A percentile compares a stretch with the other conserved stretches of the same genome.
These are phyloP conservation scores for Poa pratensis DNA, from an alignment of 176 grass and related monocot species.

Conservation along the genomic window DNA sequence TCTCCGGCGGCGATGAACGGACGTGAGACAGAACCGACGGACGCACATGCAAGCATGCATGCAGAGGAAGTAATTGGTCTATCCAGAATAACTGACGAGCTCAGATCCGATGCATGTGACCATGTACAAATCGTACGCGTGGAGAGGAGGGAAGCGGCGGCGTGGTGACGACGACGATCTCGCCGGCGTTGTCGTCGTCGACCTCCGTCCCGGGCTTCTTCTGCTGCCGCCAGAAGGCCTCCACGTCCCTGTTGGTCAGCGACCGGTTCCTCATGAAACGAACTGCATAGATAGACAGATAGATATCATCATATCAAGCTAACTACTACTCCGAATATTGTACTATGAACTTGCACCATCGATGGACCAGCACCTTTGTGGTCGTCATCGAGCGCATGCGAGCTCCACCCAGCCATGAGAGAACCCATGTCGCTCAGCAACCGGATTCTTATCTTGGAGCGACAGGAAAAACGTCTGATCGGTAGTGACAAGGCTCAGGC, in stretches of 20 bases:
- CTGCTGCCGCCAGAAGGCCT: conserved; percentile 62
- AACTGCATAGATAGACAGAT: conserved; percentile 35
- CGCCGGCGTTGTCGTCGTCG: neutral
- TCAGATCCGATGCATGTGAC: neutral
- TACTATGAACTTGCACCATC: neutral
- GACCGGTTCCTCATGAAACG: conserved; percentile 62
- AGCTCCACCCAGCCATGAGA: conserved; percentile 90
- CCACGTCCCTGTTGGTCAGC: conserved; percentile 82
- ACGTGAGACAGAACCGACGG: neutral
- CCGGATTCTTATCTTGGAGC: neutral
- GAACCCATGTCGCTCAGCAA: conserved; percentile 62
- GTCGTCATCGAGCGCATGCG: conserved; percentile 45
- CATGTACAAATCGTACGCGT: neutral
- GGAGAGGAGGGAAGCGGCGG: conserved; percentile 11
- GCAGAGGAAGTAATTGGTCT: too few species aligned
- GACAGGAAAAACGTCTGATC: neutral
- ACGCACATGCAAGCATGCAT: neutral
- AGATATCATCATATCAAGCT: too few species aligned
- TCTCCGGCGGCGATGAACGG: conserved; percentile 3
- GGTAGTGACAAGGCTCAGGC: too few species aligned
- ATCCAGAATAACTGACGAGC: neutral
- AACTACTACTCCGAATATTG: neutral
- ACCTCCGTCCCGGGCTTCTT: conserved; percentile 28
- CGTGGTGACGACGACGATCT: neutral
- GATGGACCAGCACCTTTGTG: conserved; percentile 19